Base-by-base conservation (phyloP, 306 rosid species). In the Cajanus cajan region DNA sequence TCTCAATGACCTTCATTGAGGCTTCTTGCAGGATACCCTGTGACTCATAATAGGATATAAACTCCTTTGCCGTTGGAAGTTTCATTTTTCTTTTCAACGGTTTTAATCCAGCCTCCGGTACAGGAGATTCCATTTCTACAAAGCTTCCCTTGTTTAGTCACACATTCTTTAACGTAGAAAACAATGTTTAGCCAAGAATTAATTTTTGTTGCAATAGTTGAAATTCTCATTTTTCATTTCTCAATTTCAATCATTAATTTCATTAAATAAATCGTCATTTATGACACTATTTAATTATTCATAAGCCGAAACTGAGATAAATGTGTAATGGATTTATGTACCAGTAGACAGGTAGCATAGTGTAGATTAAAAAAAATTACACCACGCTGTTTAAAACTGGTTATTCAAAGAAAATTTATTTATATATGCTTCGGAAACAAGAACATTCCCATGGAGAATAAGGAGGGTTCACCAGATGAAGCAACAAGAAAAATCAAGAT, bases 341-440 rank as follows among this genome's bases (percentile, higher is more conserved):
- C 96, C 97, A 91, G 94, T 18, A 90, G 98, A 91, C 98, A 94
- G 97, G 98, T 91, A 90, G 79, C 96, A 51, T 52, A 61, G 84
- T 86, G 92, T 75, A 84, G 75, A 7, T n/a, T 8, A n/a, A 22
- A 78, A 31, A 71, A 25, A 5, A 39, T 44, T 71, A 82, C 96
- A 85, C 86, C 34, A 81, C 12, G 94, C 92, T 89, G 97, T 91
- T 94, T 87, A 86, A 91, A 68, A 82, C 92, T 85, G 97, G 94
- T 52, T 33, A 76, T 57, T 69, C 25, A 1, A 41, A 5, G 55
- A 2, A 24, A 6, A 68, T 82, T 43, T 21, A 41, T 64, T 74
- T 8, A 65, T 91, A 44, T 91, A 91, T 87, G 96, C 97, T 90
- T 85, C 95, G 92, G 96, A 91, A 94, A 91, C 96, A 28, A 45